phyloP scores from a whole-genome alignment of 306 rosid species.

The Vachellia collinsii region DNA sequence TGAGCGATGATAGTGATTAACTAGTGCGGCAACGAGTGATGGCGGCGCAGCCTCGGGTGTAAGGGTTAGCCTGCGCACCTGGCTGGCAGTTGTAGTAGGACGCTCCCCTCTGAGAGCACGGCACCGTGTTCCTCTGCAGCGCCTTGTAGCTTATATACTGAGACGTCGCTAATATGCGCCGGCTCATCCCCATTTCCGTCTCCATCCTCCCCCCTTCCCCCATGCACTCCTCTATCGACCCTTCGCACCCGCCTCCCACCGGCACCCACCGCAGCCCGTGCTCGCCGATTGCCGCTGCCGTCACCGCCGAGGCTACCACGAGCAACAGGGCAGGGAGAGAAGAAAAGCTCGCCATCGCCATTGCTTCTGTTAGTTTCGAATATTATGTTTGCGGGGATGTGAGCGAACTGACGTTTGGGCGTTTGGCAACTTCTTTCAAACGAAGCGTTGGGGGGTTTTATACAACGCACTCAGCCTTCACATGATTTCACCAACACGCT shows the following conservation, averaged over 20 bases:
- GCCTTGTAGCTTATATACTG: conserved; percentile 78
- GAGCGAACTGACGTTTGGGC: conserved; percentile 22
- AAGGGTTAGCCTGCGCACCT: conserved; percentile 77
- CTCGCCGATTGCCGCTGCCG: conserved; percentile 31
- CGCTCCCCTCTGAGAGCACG: conserved; percentile 78
- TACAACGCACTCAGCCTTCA: conserved; percentile 22
- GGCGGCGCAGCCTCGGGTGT: conserved; percentile 70
- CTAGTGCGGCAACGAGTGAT: conserved; percentile 77
- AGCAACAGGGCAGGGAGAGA: conserved; percentile 39
- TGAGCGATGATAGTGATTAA: too few species aligned
- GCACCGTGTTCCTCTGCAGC: conserved; percentile 73
- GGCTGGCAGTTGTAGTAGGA: conserved; percentile 79
- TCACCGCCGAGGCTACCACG: conserved; percentile 16
- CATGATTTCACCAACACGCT: conserved; percentile 18
- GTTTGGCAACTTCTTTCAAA: conserved; percentile 35
- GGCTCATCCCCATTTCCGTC: conserved; percentile 36
- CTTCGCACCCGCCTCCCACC: conserved; percentile 44
- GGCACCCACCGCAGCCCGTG: conserved; percentile 50
- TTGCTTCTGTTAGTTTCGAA: conserved; percentile 10
- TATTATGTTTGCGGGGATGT: conserved; percentile 6
- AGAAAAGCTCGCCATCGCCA: conserved; percentile 45
- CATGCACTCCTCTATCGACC: conserved; percentile 76
- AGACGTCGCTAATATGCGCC: conserved; percentile 77
- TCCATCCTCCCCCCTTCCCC: conserved; percentile 48
- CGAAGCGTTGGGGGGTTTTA: conserved; percentile 37